Base-by-base conservation (phyloP, 306 rosid species). In the Pueraria montana region DNA sequence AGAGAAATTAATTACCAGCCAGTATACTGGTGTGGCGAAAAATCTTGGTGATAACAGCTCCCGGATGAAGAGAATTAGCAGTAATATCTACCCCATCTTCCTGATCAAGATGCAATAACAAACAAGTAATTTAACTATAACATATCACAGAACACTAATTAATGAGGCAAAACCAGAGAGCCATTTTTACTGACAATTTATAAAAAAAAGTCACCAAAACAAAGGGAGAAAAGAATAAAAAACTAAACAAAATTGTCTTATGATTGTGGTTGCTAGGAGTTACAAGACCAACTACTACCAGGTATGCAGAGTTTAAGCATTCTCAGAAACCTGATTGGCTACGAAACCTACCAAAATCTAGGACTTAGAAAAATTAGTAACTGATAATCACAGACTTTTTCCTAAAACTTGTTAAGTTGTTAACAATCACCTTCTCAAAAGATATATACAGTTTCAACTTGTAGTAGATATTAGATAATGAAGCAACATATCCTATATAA, bases 61-160 rank as follows among this genome's bases (percentile, higher is more conserved):
- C 99, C 0, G 97, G 99, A 78, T 96, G 99, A 89, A 96, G 92
- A 64, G 97, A 90, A 88, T 96, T 96, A 58, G 91, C 98, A 13
- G 92, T 92, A 77, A 92, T 83, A 55, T 89, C 76, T 38, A 76
- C 82, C 14, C 85, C 89, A n/a, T 89, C 93, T 87, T 87, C 96
- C 99, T 93, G 92, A 63, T 62, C 73, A 85, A 82, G 85, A 84
- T 80, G 76, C 58, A 81, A 76, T 12, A 43, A 74, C 11, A 23
- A 21, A 2, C 63, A 27, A 27, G 32, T 27, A 21, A 71, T 67
- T 77, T 58, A 26, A 65, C 17, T 55, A 10, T 7, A 36, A 67
- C 36, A 72, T 52, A 65, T 67, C 53, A 59, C 11, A 77, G 17
- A 26, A 52, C 30, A 42, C 5, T 59, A 34, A 5, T 7, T 34